A percentile compares a stretch with the other conserved stretches of the same genome.
These are phyloP conservation scores for Escallonia herrerae DNA, from an alignment of 129 eudicot genomes.

Conservation along the genomic window DNA sequence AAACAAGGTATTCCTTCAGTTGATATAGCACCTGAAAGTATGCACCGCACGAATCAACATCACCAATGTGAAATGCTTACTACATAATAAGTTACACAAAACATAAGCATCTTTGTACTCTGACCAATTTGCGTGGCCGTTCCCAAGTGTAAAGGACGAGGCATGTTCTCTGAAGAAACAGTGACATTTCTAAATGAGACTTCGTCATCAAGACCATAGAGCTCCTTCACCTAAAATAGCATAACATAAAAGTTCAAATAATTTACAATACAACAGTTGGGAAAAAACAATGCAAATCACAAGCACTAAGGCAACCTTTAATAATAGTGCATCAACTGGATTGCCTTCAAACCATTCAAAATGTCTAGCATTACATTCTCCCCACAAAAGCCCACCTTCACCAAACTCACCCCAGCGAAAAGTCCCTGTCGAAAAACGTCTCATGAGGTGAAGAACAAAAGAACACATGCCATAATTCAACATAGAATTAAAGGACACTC, in stretches of 20 bases:
- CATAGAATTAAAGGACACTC: background rate
- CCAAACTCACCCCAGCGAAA: constrained; percentile 94
- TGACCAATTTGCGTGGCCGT: constrained; percentile 97
- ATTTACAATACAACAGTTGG: constrained; percentile 3
- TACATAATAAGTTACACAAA: background rate
- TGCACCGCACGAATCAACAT: constrained; percentile 1
- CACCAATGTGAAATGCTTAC: background rate
- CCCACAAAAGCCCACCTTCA: constrained; percentile 97
- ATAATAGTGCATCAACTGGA: constrained; percentile 49
- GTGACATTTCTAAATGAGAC: constrained; percentile 77
- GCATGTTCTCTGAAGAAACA: constrained; percentile 69
- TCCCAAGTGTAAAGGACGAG: constrained; percentile 85
- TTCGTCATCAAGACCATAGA: constrained; percentile 82
- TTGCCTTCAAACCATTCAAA: constrained; percentile 91
- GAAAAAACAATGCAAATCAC: background rate
- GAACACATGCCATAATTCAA: background rate
- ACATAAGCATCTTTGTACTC: constrained; percentile 4
- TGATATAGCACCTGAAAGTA: constrained; percentile 67
- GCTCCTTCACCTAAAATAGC: constrained; percentile 72
- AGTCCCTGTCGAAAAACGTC: constrained; percentile 54
- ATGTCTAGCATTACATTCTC: constrained; percentile 73
- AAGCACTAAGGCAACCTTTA: constrained; percentile 39
- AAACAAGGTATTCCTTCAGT: constrained; percentile 95
- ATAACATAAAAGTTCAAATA: constrained; percentile 7
- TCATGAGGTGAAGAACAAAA: constrained; percentile 7